Conservation (phyloP, 495 filamentous ascomycete species). For the Cairneyella variabilis region DNA sequence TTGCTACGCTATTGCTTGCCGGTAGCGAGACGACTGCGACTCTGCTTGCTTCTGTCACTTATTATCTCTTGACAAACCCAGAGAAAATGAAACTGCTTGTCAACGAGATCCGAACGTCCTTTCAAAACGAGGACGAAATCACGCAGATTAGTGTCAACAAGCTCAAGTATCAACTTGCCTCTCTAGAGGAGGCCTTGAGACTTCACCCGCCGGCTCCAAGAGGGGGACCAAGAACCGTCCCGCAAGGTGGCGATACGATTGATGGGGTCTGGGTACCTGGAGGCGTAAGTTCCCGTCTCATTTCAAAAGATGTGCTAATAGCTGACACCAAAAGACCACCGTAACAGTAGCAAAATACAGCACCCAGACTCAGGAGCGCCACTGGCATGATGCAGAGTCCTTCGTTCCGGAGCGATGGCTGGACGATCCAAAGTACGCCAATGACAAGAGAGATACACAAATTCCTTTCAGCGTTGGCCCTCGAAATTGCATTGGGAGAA, state of each 20-base stretch:
- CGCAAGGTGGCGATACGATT: slow-evolving; percentile 21
- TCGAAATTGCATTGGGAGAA: slow-evolving; percentile 56
- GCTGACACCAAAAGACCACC: no score
- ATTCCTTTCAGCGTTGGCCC: slow-evolving; percentile 56
- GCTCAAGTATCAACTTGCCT: slow-evolving; percentile 30
- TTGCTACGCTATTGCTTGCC: slow-evolving; percentile 25
- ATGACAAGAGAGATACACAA: slow-evolving; percentile 39
- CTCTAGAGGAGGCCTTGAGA: slow-evolving; percentile 34
- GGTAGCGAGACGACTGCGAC: slow-evolving; percentile 46
- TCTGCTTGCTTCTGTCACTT: slow-evolving; percentile 37
- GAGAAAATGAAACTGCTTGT: slow-evolving; percentile 25
- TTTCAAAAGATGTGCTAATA: no score
- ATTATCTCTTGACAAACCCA: slow-evolving; percentile 30
- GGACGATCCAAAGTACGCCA: slow-evolving; percentile 3
- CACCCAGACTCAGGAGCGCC: no score
- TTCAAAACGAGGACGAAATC: slow-evolving; percentile 40
- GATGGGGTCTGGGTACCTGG: slow-evolving; percentile 9
- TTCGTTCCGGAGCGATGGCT: slow-evolving; percentile 39
- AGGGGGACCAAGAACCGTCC: slow-evolving; percentile 40
- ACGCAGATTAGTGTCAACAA: slow-evolving; percentile 14
- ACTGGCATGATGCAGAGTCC: slow-evolving; percentile 10
- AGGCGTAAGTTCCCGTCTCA: background rate
- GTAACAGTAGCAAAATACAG: no score
- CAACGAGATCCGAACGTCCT: slow-evolving; percentile 42
- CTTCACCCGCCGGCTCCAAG: slow-evolving; percentile 41